Evolutionary conservation across 2,329 filamentous ascomycete species (phyloP), one percentile per base, ranked within the genome.

Genomic region (Penicillium nordicum): DNA sequence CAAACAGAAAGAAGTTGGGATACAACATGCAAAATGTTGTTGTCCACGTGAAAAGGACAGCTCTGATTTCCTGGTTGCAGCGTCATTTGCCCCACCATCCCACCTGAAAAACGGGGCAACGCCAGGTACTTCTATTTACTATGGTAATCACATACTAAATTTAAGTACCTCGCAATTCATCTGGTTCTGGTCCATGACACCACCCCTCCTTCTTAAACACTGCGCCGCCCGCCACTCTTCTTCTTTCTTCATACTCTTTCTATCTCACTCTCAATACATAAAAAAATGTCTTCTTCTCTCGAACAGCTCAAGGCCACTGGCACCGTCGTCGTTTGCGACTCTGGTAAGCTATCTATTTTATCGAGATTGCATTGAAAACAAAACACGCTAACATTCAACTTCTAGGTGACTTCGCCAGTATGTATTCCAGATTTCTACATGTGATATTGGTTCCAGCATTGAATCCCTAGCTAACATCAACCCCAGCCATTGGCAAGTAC

Each of bases 241-340:
- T 53, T 58, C 30, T 47, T 51, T 53, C 57, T 47, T 49, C 41
- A 52, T 47, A 38, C 34, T 78, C 64, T 49, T 48, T 38, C 32
- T 21, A 46, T 52, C 18, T 27, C 36, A 25, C 12, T 38, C n/a
- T 23, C 41, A 37, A 52, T 23, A 30, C 53, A 53, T 34, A 37
- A 46, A 45, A 49, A 50, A 64, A 97, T 97, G 92, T 79, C 90
- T 78, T 88, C 81, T 79, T 90, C 92, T 78, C 89, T 99, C 71
- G 94, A 97, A 71, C 92, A 97, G 82, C 86, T 99, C 78, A 99
- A 99, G 85, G 87, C 90, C 82, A 79, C 88, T 76, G 94, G 94
- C 88, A 99, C 94, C 74, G 92, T 90, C 64, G 94, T 97, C 74
- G 94, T 97, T 78, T 93, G 89, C 78, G 94, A 97, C 83, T 96